These are phyloP conservation scores for Ramaria rubella DNA, from an alignment of 768 basidiomycete genomes.

Conservation along the genomic window DNA sequence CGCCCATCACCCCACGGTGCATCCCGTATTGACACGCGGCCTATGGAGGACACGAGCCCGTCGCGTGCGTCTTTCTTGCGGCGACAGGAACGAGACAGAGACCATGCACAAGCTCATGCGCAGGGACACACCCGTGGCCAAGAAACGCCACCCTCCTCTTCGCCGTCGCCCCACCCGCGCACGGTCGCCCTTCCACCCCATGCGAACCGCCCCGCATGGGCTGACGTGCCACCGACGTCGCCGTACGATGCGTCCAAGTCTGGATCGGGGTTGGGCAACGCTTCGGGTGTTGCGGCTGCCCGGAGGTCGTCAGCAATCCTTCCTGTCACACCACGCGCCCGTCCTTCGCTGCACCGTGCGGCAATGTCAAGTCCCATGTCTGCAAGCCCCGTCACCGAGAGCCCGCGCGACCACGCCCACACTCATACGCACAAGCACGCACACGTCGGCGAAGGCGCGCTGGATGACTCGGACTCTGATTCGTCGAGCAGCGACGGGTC, in stretches of 20 bases:
- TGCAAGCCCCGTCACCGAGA: neutral
- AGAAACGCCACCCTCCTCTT: no score
- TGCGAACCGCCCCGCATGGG: no score
- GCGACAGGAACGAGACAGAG: no score
- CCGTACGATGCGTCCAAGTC: neutral
- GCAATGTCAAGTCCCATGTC: no score
- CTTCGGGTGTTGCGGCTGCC: neutral
- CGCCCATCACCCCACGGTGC: no score
- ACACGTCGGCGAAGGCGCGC: constrained; percentile 69
- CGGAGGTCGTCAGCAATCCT: neutral
- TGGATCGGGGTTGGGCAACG: neutral
- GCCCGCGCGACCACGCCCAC: neutral
- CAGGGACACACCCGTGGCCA: no score
- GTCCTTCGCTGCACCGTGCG: constrained; percentile 2
- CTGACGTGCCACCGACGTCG: neutral
- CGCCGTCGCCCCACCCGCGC: no score
- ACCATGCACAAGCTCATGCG: no score
- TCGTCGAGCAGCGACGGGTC: neutral
- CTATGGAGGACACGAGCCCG: no score
- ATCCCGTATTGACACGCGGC: no score
- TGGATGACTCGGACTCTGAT: constrained; percentile 77
- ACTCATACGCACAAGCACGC: neutral
- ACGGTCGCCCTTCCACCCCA: no score
- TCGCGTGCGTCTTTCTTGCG: no score
- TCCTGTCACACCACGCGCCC: neutral